Evolutionary conservation across 2,329 filamentous ascomycete species (phyloP).

Genomic region (Ophiostoma sp.): DNA sequence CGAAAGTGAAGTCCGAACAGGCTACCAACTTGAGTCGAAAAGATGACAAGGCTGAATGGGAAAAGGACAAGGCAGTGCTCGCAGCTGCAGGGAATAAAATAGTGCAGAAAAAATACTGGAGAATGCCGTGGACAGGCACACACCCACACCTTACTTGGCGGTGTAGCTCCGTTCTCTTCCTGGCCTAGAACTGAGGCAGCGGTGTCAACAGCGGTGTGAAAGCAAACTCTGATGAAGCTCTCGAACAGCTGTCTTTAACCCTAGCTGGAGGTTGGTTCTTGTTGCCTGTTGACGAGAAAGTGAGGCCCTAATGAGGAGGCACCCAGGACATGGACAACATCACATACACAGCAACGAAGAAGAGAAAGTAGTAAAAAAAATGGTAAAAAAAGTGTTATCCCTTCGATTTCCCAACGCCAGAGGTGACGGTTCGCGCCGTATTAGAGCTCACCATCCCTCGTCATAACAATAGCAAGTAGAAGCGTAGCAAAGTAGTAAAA

Average conservation of each 20-base stretch:
- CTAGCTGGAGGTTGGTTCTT: not conserved
- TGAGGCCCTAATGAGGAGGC: not conserved
- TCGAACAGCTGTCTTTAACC: not conserved
- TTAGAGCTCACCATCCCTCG: not conserved
- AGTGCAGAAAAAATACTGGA: not conserved
- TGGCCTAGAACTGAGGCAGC: no score
- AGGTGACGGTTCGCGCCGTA: not conserved
- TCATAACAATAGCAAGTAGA: slow-evolving; percentile 1
- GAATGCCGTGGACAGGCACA: not conserved
- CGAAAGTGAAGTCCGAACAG: not conserved
- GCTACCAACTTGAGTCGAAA: not conserved
- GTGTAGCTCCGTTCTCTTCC: not conserved
- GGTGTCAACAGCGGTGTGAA: not conserved
- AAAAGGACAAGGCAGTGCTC: not conserved
- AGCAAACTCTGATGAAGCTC: not conserved
- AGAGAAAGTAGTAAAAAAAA: not conserved
- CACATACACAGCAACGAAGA: not conserved
- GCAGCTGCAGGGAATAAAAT: not conserved
- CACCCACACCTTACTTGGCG: slow-evolving; percentile 7
- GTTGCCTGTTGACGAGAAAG: not conserved
- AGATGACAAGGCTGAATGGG: slow-evolving; percentile 3
- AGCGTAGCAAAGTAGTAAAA: not conserved
- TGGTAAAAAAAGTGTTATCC: not conserved
- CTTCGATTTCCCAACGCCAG: slow-evolving; percentile 25
- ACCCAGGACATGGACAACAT: not conserved